phyloP scores from a whole-genome alignment of 164 flowering plant species.

The Kalanchoe fedtschenkoi region DNA sequence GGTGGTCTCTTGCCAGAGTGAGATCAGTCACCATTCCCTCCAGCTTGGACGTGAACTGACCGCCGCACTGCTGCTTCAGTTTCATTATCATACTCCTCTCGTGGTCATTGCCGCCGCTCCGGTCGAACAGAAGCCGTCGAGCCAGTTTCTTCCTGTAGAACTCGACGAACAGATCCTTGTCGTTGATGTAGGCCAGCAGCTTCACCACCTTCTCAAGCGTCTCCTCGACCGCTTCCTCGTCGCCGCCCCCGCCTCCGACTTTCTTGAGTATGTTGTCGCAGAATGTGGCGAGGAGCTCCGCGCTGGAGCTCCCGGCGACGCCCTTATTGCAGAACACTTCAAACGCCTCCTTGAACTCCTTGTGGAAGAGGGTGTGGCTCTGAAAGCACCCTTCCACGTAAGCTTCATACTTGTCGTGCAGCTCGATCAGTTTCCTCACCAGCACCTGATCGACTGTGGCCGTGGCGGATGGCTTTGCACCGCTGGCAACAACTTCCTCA shows the following conservation, averaged over 20 bases:
- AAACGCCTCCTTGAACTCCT: background rate
- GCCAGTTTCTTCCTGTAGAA: background rate
- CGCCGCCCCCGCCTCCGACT: constrained; percentile 16
- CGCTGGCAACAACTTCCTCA: constrained; percentile 13
- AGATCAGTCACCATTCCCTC: background rate
- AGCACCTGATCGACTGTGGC: background rate
- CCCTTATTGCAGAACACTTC: background rate
- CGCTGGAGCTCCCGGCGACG: background rate
- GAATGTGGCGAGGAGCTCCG: background rate
- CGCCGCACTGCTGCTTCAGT: background rate
- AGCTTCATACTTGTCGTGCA: background rate
- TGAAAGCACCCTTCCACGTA: background rate
- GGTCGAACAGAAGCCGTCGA: background rate
- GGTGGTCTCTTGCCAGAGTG: background rate
- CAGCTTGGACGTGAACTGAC: background rate
- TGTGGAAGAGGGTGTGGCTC: background rate
- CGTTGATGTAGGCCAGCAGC: background rate
- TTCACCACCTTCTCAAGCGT: background rate
- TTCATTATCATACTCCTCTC: background rate
- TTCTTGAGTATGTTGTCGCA: background rate
- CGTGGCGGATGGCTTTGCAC: background rate
- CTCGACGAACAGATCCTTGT: background rate
- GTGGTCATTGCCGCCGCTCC: background rate
- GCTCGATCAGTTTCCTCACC: background rate
- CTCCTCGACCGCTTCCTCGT: background rate